phyloP scores from a whole-genome alignment of 768 basidiomycete species.

The Agaricus subrufescens region DNA sequence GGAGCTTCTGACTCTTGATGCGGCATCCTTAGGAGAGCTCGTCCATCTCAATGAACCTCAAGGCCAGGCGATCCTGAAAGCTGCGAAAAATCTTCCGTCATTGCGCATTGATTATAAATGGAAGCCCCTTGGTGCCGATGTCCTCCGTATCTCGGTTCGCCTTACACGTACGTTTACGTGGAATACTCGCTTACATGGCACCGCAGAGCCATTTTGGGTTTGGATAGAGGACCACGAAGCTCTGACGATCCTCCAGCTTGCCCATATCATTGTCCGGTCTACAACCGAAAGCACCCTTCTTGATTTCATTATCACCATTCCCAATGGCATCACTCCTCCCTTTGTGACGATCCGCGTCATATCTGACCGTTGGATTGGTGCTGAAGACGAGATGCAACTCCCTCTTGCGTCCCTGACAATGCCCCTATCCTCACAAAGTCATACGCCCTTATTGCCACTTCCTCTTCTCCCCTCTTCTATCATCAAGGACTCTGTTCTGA shows the following conservation, averaged over 20 bases:
- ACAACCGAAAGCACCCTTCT: conserved; percentile 54
- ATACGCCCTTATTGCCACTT: conserved; percentile 62
- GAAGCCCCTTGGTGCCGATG: conserved; percentile 78
- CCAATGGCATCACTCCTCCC: conserved; percentile 50
- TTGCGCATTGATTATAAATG: conserved; percentile 61
- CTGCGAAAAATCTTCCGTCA: conserved; percentile 83
- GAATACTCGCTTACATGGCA: conserved; percentile 71
- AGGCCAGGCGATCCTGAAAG: conserved; percentile 71
- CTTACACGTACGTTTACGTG: conserved; percentile 73
- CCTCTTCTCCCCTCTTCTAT: conserved; percentile 65
- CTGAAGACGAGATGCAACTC: conserved; percentile 69
- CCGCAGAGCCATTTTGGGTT: conserved; percentile 85
- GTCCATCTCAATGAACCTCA: conserved; percentile 85
- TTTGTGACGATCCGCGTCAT: conserved; percentile 72
- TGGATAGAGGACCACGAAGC: conserved; percentile 90
- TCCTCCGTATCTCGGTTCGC: conserved; percentile 69
- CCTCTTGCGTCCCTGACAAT: conserved; percentile 68
- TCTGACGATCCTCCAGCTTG: conserved; percentile 76
- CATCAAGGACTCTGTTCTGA: conserved; percentile 42
- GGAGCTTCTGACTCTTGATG: conserved; percentile 65
- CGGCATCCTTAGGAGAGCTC: conserved; percentile 69
- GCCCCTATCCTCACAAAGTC: conserved; percentile 56
- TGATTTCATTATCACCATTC: conserved; percentile 80
- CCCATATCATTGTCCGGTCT: conserved; percentile 67
- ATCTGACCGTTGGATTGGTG: conserved; percentile 92